phyloP scores from a whole-genome alignment of 495 filamentous ascomycete species.

The Xylaria cubensis region DNA sequence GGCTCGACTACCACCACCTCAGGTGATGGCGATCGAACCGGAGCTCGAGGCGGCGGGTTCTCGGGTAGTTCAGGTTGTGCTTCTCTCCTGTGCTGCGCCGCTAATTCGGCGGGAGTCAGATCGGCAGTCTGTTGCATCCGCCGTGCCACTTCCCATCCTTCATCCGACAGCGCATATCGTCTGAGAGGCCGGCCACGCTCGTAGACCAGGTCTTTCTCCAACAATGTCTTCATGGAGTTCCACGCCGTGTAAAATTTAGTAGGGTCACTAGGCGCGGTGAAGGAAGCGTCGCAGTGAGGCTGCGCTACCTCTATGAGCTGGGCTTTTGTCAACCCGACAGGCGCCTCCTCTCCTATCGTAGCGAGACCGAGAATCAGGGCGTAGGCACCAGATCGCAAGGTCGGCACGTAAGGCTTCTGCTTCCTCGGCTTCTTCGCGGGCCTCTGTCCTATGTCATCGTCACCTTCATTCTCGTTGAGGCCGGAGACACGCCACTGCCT shows the following conservation, averaged over 20 bases:
- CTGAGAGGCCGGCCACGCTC: slow-evolving; percentile 71
- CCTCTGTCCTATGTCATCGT: slow-evolving; percentile 49
- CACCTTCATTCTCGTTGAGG: slow-evolving; percentile 38
- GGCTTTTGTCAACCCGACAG: slow-evolving; percentile 68
- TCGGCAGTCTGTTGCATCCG: slow-evolving; percentile 62
- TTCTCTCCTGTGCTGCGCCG: slow-evolving; percentile 27
- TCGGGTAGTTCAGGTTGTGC: slow-evolving; percentile 18
- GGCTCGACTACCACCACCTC: slow-evolving; percentile 32
- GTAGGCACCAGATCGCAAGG: slow-evolving; percentile 74
- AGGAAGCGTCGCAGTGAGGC: slow-evolving; percentile 75
- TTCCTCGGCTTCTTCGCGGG: slow-evolving; percentile 70
- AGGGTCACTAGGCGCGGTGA: slow-evolving; percentile 70
- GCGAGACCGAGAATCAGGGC: slow-evolving; percentile 74
- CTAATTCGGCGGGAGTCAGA: slow-evolving; percentile 28
- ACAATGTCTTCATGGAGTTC: slow-evolving; percentile 82
- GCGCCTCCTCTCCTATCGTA: slow-evolving; percentile 60
- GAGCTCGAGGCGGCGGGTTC: slow-evolving; percentile 5
- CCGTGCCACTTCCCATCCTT: slow-evolving; percentile 79
- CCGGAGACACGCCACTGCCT: slow-evolving; percentile 39
- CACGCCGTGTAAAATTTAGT: slow-evolving; percentile 81
- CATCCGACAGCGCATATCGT: slow-evolving; percentile 76
- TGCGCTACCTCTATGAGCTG: slow-evolving; percentile 75
- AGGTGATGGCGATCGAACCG: slow-evolving; percentile 29
- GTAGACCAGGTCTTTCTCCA: slow-evolving; percentile 77
- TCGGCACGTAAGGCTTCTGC: slow-evolving; percentile 73